phyloP scores from a whole-genome alignment of 108 stramenopile species.

The Craspedostauros australis region DNA sequence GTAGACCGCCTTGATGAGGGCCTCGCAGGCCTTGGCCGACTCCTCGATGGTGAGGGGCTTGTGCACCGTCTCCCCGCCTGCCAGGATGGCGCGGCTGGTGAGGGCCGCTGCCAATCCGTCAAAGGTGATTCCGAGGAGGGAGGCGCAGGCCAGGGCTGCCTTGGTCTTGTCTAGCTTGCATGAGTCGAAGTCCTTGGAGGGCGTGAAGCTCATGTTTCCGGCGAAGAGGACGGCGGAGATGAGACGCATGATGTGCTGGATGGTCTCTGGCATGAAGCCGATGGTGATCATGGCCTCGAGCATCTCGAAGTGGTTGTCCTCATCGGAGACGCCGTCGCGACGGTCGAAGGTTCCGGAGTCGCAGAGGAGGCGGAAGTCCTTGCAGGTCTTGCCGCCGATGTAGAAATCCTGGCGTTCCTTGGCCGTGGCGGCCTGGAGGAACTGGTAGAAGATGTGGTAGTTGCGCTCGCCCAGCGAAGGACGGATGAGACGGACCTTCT shows the following conservation, averaged over 20 bases:
- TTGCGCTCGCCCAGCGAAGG: constrained; percentile 69
- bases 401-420: constrained; percentile 46
- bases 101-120: constrained; percentile 76
- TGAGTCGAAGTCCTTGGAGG: constrained; percentile 54
- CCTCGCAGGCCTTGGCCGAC: constrained; percentile 83
- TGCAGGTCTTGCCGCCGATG: constrained; percentile 27
- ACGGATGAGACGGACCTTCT: constrained; percentile 88
- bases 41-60: constrained; percentile 68
- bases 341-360: constrained; percentile 73
- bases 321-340: constrained; percentile 81
- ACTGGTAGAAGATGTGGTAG: constrained; percentile 91
- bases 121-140: constrained; percentile 62
- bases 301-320: constrained; percentile 73
- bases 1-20: constrained; percentile 93
- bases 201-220: constrained; percentile 80
- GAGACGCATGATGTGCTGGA: constrained; percentile 67
- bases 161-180: constrained; percentile 62
- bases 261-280: constrained; percentile 56
- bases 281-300: constrained; percentile 79
- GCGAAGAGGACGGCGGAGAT: constrained; percentile 67
- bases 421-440: constrained; percentile 56
- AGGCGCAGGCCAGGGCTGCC: constrained; percentile 56
- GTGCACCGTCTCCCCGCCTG: constrained; percentile 68
- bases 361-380: constrained; percentile 60
- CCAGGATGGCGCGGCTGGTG: constrained; percentile 66